These are phyloP conservation scores for Camillea tinctor DNA, from an alignment of 2,329 filamentous ascomycete species.

Conservation along the genomic window DNA sequence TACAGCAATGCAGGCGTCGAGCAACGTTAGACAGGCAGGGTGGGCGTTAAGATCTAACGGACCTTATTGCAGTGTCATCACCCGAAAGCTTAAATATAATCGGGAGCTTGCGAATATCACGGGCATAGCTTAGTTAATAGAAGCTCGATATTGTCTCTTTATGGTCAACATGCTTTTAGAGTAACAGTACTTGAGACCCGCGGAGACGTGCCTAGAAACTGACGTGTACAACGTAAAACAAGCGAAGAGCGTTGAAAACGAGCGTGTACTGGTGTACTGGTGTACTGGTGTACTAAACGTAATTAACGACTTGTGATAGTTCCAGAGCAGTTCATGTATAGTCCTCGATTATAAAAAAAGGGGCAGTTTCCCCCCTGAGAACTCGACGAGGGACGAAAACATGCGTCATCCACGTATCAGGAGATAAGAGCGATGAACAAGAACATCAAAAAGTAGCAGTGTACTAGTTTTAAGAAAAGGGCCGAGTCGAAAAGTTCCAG, in stretches of 20 bases:
- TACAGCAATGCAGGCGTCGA: neutral
- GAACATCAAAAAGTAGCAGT: neutral
- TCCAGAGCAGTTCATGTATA: neutral
- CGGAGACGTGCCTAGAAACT: neutral
- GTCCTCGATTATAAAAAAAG: neutral
- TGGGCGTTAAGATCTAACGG: neutral
- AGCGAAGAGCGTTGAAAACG: neutral
- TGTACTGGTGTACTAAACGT: neutral
- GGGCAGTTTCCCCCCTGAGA: neutral
- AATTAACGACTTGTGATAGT: neutral
- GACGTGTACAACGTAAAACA: neutral
- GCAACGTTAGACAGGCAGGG: neutral
- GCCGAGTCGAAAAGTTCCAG: neutral
- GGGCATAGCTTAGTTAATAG: neutral
- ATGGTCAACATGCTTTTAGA: neutral
- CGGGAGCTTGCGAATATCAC: neutral
- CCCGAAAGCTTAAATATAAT: neutral
- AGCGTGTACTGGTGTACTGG: neutral
- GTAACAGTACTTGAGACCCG: neutral
- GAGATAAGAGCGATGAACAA: neutral
- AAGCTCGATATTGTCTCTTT: neutral
- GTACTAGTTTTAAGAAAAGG: neutral
- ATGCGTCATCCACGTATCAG: neutral
- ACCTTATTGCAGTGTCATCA: neutral
- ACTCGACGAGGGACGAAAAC: neutral